Evolutionary conservation across 192 early-diverging fungal species (phyloP).

Genomic region (Coemansia sp.): DNA sequence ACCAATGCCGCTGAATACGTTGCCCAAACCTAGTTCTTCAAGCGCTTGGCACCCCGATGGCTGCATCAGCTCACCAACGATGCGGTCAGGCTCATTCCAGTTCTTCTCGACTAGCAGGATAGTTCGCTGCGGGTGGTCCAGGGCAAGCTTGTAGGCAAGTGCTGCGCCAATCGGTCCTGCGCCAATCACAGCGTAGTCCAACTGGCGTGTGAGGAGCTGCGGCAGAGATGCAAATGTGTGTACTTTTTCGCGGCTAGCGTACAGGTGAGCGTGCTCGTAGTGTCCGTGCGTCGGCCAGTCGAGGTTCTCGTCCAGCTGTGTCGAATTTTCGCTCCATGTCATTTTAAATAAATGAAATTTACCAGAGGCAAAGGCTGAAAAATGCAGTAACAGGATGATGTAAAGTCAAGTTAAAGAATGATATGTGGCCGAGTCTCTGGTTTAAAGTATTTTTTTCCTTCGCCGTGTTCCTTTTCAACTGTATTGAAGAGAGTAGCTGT

Average conservation of each 20-base stretch:
- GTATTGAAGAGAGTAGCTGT: no score
- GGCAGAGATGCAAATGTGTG: neutral
- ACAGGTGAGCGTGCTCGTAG: constrained; percentile 31
- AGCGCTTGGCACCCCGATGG: constrained; percentile 89
- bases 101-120: constrained; percentile 69
- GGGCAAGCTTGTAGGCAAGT: constrained; percentile 74
- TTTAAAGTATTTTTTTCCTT: no score
- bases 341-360: constrained; percentile 11
- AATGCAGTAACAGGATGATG: no score
- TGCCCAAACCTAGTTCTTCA: constrained; percentile 67
- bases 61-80: constrained; percentile 97
- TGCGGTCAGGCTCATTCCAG: constrained; percentile 91
- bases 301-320: constrained; percentile 30
- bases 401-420: no score
- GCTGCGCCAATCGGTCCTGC: constrained; percentile 93
- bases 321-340: constrained; percentile 3
- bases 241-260: constrained; percentile 22
- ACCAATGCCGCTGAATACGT: constrained; percentile 78
- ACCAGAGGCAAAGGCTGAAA: no score
- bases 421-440: neutral
- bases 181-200: constrained; percentile 86
- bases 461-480: no score
- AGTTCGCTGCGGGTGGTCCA: constrained; percentile 63
- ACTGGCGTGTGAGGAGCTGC: constrained; percentile 16
- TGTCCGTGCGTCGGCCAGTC: constrained; percentile 41